Evolutionary conservation across 495 filamentous ascomycete species (phyloP).

Genomic region (Immersiella caudata): DNA sequence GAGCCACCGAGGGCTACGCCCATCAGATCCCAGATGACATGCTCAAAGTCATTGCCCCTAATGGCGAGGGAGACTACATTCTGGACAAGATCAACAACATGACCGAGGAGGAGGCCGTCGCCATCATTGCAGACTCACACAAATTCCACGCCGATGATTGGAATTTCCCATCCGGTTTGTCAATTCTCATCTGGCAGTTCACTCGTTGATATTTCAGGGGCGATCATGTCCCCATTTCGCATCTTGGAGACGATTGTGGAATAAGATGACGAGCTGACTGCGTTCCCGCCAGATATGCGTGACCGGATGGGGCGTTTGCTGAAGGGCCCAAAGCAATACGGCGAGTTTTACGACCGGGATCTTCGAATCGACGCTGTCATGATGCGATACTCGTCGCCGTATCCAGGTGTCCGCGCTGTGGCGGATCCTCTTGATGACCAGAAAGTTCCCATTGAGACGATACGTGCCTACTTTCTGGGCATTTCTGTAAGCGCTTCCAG

Average conservation of each 20-base stretch:
- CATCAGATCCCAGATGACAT: slow-evolving; percentile 41
- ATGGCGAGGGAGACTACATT: slow-evolving; percentile 44
- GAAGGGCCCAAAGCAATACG: slow-evolving; percentile 37
- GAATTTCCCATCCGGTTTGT: slow-evolving; percentile 37
- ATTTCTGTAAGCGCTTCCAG: slow-evolving; percentile 40
- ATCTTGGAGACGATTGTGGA: too few relatives aligned
- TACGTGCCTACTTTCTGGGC: slow-evolving; percentile 47
- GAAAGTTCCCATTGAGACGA: slow-evolving; percentile 40
- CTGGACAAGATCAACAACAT: slow-evolving; percentile 43
- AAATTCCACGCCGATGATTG: slow-evolving; percentile 43
- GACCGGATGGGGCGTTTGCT: slow-evolving; percentile 37
- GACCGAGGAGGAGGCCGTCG: slow-evolving; percentile 41
- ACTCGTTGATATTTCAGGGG: too few relatives aligned
- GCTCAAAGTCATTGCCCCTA: slow-evolving; percentile 43
- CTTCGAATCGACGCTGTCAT: slow-evolving; percentile 41
- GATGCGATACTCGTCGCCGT: slow-evolving; percentile 47
- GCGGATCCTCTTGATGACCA: slow-evolving; percentile 41
- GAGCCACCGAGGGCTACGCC: slow-evolving; percentile 20
- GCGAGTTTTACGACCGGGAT: slow-evolving; percentile 44
- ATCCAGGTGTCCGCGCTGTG: slow-evolving; percentile 51
- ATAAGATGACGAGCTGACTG: too few relatives aligned
- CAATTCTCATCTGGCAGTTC: neutral
- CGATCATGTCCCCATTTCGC: neutral
- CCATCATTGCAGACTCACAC: slow-evolving; percentile 36
- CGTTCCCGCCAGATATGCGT: slow-evolving; percentile 27